Conservation (phyloP, 768 basidiomycete species). For the Pisolithus marmoratus region DNA sequence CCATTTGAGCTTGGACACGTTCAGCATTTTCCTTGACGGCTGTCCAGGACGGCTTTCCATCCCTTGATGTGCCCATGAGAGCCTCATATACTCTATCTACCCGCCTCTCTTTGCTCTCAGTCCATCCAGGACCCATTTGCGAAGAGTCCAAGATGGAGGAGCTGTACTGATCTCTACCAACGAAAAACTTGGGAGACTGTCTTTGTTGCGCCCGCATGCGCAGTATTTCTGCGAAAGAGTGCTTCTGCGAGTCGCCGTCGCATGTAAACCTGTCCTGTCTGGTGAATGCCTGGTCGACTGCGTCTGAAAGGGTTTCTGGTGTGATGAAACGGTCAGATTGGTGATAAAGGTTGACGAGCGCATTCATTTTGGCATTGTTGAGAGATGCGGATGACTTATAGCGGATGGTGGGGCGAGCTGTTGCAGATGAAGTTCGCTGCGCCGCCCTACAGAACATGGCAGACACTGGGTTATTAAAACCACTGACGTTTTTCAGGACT, state of each 20-base stretch:
- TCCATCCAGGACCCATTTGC: constrained; percentile 27
- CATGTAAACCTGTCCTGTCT: constrained; percentile 12
- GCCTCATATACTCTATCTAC: constrained; percentile 18
- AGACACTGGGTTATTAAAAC: too few species aligned
- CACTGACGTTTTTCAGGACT: too few species aligned
- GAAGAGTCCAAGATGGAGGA: constrained; percentile 6
- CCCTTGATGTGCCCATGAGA: constrained; percentile 23
- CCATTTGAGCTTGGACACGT: constrained; percentile 14
- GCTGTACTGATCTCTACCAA: constrained; percentile 19
- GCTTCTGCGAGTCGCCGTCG: constrained; percentile 10
- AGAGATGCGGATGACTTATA: constrained; percentile 17
- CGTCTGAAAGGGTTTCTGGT: constrained; percentile 54
- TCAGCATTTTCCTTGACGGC: constrained; percentile 25
- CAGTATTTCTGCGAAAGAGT: constrained; percentile 11
- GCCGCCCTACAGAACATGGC: too few species aligned
- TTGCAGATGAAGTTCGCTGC: neutral
- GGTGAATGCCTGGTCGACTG: constrained; percentile 62
- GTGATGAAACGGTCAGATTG: constrained; percentile 68
- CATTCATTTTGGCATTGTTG: constrained; percentile 46
- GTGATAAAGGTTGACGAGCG: constrained; percentile 75
- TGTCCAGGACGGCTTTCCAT: constrained; percentile 29
- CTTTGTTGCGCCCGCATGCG: constrained; percentile 8
- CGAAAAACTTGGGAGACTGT: constrained; percentile 19
- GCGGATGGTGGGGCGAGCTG: constrained; percentile 8
- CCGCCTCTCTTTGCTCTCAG: constrained; percentile 21